These are phyloP conservation scores for Crucibulum laeve DNA, from an alignment of 768 basidiomycete genomes.

Conservation along the genomic window DNA sequence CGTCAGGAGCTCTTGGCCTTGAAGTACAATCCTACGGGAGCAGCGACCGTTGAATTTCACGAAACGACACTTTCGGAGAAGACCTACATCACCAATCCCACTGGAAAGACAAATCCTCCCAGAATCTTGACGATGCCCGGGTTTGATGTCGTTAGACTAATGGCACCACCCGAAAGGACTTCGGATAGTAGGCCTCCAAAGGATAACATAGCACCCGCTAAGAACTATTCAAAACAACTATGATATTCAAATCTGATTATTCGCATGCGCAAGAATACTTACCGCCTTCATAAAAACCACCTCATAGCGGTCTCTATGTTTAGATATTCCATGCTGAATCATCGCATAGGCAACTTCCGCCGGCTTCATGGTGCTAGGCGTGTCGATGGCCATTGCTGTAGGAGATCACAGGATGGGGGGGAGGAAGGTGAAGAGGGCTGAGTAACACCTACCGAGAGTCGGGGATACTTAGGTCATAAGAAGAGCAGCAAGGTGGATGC, in stretches of 20 bases:
- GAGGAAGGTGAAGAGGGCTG: constrained; percentile 2
- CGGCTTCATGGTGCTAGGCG: constrained; percentile 48
- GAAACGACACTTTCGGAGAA: no score
- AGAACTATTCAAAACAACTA: constrained; percentile 33
- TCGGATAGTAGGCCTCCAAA: constrained; percentile 66
- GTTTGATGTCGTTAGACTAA: constrained; percentile 42
- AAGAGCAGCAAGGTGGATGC: no score
- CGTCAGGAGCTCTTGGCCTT: constrained; percentile 67
- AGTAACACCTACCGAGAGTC: neutral
- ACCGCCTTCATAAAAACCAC: constrained; percentile 68
- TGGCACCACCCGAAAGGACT: constrained; percentile 57
- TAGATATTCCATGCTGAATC: constrained; percentile 52
- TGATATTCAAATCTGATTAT: no score
- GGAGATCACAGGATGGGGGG: constrained; percentile 1
- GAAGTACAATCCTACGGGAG: constrained; percentile 58
- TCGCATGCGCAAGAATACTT: no score
- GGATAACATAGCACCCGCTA: constrained; percentile 70
- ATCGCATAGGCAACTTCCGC: constrained; percentile 52
- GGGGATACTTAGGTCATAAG: no score
- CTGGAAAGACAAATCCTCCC: constrained; percentile 68
- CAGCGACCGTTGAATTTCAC: neutral
- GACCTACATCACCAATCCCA: constrained; percentile 72
- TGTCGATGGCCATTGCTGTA: constrained; percentile 11
- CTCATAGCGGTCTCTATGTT: constrained; percentile 61
- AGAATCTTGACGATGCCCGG: constrained; percentile 68